These are phyloP conservation scores for Sporodiniella umbellata DNA, from an alignment of 371 early-diverging fungal genomes.

Conservation along the genomic window DNA sequence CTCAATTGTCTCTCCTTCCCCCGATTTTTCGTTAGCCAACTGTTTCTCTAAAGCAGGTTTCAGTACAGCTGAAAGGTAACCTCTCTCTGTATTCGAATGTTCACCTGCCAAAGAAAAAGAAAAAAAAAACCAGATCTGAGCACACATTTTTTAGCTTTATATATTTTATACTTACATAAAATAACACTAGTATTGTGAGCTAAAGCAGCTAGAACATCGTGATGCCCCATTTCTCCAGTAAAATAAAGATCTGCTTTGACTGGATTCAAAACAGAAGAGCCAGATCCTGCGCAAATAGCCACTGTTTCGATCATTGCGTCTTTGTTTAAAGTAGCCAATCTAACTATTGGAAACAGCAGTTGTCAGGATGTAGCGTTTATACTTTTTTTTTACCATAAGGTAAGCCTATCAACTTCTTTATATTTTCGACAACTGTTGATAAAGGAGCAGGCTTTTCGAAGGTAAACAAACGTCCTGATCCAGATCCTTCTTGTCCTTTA, in stretches of 20 bases:
- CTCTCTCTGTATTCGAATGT: slow-evolving; percentile 93
- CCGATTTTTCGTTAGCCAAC: slow-evolving; percentile 43
- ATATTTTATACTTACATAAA: slow-evolving; percentile 55
- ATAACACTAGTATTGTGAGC: slow-evolving; percentile 81
- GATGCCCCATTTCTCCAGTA: slow-evolving; percentile 96
- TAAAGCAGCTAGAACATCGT: slow-evolving; percentile 82
- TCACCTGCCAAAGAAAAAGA: no score
- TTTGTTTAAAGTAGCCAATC: slow-evolving; percentile 66
- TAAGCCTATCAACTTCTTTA: slow-evolving; percentile 66
- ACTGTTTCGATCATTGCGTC: slow-evolving; percentile 65
- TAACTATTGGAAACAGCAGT: no score
- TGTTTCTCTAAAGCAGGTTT: slow-evolving; percentile 59
- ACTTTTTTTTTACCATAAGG: slow-evolving; percentile 49
- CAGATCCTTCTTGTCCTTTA: slow-evolving; percentile 67
- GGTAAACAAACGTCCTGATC: slow-evolving; percentile 72
- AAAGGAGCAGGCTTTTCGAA: slow-evolving; percentile 58
- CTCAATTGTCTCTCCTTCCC: slow-evolving; percentile 47
- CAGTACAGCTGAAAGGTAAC: slow-evolving; percentile 77
- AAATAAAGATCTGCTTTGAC: slow-evolving; percentile 72
- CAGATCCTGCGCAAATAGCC: slow-evolving; percentile 96
- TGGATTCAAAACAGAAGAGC: slow-evolving; percentile 56
- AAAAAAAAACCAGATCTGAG: background rate
- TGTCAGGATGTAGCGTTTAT: no score
- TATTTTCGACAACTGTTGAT: slow-evolving; percentile 50
- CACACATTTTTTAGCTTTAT: background rate